These are phyloP conservation scores for Acanthamoeba castellanii DNA, from an alignment of 208 protist species.

Conservation along the genomic window DNA sequence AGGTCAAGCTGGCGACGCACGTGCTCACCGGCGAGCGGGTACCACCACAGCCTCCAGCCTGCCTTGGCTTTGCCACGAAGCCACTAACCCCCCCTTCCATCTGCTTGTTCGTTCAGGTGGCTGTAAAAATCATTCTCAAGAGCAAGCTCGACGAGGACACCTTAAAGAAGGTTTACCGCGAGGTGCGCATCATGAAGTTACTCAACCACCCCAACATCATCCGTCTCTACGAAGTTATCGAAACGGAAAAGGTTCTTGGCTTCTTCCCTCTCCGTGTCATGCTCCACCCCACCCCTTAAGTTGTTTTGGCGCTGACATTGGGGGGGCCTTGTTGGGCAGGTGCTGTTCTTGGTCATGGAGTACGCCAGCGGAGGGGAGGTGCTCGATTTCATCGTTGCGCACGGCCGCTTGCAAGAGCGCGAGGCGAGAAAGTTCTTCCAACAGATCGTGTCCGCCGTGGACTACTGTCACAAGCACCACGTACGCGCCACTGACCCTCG, in stretches of 20 bases:
- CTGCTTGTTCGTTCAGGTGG: neutral
- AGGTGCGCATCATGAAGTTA: constrained; percentile 68
- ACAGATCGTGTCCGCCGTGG: constrained; percentile 94
- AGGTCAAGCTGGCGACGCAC: constrained; percentile 86
- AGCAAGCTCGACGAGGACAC: constrained; percentile 67
- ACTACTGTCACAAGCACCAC: constrained; percentile 93
- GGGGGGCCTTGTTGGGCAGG: neutral
- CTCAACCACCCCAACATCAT: constrained; percentile 75
- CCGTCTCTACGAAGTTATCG: constrained; percentile 72
- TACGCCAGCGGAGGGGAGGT: constrained; percentile 70
- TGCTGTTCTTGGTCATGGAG: constrained; percentile 70
- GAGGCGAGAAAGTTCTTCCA: constrained; percentile 92
- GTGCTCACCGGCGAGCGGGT: constrained; percentile 78
- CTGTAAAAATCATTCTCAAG: constrained; percentile 74
- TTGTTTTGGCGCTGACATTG: neutral
- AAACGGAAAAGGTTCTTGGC: constrained; percentile 49
- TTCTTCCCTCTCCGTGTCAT: neutral
- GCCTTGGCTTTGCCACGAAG: neutral
- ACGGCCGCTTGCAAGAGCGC: constrained; percentile 80
- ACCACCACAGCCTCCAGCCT: neutral
- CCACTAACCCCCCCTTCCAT: neutral
- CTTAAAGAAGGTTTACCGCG: constrained; percentile 67
- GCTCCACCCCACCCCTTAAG: neutral
- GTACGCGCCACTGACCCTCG: constrained; percentile 79
- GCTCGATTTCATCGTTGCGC: constrained; percentile 85